Base-by-base conservation (phyloP, 2,329 filamentous ascomycete species). In the Fusarium tricinctum region DNA sequence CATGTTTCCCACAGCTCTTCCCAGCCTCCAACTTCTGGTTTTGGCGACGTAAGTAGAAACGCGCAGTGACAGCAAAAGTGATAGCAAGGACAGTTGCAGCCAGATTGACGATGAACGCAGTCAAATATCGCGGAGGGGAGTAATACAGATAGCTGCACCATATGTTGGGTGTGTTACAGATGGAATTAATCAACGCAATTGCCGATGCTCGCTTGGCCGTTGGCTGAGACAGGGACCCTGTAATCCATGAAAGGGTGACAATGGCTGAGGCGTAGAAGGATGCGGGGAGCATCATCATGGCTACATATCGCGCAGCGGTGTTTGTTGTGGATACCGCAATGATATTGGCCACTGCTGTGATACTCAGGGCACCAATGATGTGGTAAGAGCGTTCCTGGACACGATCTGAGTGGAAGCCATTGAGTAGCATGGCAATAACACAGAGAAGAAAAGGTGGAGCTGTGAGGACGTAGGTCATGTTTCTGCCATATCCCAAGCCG, bases 401-500 rank as follows among this genome's bases (percentile, higher is more conserved):
- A 9, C 52, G 49, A 38, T 72, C 69, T 5, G 69, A 72, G 39
- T 72, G 69, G 54, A 63, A 73, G 8, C 59, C 69, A 13, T 68
- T 61, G 45, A 61, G n/a, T 8, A 42, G 58, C 71, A 22, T 48
- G n/a, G 35, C 22, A 7, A 44, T 9, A 4, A 53, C 49, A 23
- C 39, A 53, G 14, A 73, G 63, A 32, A 72, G 66, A 47, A 71
- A 73, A 4, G 72, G 71, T 2, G 72, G 72, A 6, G 64, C 68
- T 1, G 69, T 73, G 13, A 74, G 40, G 4, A 74, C 51, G 3
- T 74, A 67, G 0, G 72, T 74, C 26, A 68, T 51, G n/a, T 63
- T 72, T 57, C 63, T 59, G 23, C 26, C 32, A 22, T 71, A 71
- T 0, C 72, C 85, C 1, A 74, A 53, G 1, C 70, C 66, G 4